These are phyloP conservation scores for Hyparrhenia diplandra DNA, from an alignment of 176 grass and related monocot genomes.

Conservation along the genomic window DNA sequence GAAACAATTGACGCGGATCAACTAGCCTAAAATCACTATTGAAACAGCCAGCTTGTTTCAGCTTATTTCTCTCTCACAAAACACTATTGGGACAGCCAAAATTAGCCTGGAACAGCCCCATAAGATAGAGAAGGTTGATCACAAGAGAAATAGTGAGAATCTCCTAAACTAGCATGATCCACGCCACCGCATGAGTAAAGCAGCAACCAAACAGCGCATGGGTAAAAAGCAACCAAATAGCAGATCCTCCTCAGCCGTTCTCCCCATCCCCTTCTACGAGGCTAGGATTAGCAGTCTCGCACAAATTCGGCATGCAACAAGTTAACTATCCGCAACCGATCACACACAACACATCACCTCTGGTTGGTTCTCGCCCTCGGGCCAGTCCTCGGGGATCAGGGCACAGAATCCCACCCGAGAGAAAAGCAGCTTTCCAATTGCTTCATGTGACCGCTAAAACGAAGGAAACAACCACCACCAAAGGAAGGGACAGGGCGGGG, in stretches of 20 bases:
- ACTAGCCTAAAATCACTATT: too few species aligned
- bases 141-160: not conserved
- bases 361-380: not conserved
- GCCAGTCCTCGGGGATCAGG: not conserved
- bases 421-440: not conserved
- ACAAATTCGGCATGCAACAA: not conserved
- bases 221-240: not conserved
- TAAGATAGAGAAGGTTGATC: not conserved
- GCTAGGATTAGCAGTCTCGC: not conserved
- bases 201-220: not conserved
- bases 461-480: not conserved
- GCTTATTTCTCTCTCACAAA: too few species aligned
- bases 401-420: not conserved
- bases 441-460: not conserved
- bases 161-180: not conserved
- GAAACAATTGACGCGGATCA: not conserved
- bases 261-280: not conserved
- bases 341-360: not conserved
- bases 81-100: too few species aligned
- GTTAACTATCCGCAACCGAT: not conserved
- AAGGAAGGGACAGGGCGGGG: not conserved
- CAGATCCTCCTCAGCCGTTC: not conserved
- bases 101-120: too few species aligned
- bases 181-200: not conserved
- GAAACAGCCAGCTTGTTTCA: too few species aligned